Percentiles rank a stretch among this genome's conserved stretches.
Conservation (phyloP, 129 eudicot genomes). For the Rutidosis leptorrhynchoides region DNA sequence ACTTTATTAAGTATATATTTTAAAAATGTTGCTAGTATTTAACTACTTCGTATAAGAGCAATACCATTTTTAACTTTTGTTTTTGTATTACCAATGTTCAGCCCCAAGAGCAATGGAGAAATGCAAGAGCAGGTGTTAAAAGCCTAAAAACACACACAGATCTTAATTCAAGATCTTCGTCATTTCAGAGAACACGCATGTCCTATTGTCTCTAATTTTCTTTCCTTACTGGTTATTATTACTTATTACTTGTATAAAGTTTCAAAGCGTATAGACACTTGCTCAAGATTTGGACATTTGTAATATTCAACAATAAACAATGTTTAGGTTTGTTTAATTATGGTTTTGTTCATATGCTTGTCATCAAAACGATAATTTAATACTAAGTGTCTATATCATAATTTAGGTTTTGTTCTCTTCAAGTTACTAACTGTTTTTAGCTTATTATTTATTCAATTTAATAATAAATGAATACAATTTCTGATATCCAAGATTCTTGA, state of each 20-base stretch:
- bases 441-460: no score
- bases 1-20: no score
- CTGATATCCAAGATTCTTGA: constrained; percentile 20
- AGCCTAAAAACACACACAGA: not conserved
- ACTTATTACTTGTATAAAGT: not conserved
- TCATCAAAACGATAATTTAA: no score
- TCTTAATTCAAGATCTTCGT: not conserved
- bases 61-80: constrained; percentile 4
- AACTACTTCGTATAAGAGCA: no score
- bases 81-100: constrained; percentile 20
- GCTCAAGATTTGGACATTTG: not conserved
- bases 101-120: constrained; percentile 97
- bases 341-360: not conserved
- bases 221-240: not conserved
- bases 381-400: no score
- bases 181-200: not conserved
- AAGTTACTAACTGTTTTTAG: no score
- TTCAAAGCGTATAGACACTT: not conserved
- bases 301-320: constrained; percentile 5
- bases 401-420: no score
- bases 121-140: constrained; percentile 90
- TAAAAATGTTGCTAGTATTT: no score
- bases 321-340: not conserved
- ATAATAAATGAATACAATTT: not conserved
- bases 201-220: not conserved